A percentile compares a stretch with the other conserved stretches of the same genome.
Evolutionary conservation across 768 basidiomycete genomes (phyloP).

Genomic region (Mycena vitilis): DNA sequence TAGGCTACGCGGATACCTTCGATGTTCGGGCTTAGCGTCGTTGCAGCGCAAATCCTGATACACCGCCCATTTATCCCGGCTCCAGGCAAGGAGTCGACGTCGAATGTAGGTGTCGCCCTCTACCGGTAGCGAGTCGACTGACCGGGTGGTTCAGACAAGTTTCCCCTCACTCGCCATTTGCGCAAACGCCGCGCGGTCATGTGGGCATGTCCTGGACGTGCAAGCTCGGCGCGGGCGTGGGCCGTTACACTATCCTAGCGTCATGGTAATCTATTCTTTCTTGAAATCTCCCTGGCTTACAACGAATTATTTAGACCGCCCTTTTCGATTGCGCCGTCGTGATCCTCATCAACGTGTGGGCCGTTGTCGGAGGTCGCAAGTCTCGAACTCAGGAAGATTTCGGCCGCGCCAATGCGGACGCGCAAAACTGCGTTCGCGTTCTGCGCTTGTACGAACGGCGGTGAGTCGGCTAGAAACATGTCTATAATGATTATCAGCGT

Average conservation of each 20-base stretch:
- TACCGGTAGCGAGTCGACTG: neutral
- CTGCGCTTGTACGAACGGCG: conserved; percentile 16
- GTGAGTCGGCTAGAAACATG: neutral
- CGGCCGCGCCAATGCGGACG: conserved; percentile 49
- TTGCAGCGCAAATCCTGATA: conserved; percentile 24
- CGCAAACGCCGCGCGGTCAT: conserved; percentile 57
- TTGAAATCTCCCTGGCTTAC: neutral
- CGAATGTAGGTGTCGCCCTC: neutral
- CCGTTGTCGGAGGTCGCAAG: conserved; percentile 43
- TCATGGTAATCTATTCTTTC: conserved; percentile 20
- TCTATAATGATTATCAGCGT: neutral
- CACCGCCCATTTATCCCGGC: conserved; percentile 28
- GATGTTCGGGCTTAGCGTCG: neutral
- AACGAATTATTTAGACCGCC: conserved; percentile 27
- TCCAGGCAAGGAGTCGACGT: conserved; percentile 2
- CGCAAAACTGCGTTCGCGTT: conserved; percentile 51
- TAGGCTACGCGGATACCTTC: neutral
- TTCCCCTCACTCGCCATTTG: conserved; percentile 16
- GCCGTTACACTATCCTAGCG: neutral
- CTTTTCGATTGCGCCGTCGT: conserved; percentile 53
- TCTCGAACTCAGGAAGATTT: conserved; percentile 38
- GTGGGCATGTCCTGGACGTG: conserved; percentile 59
- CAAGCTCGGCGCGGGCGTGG: conserved; percentile 44
- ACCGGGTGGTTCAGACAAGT: conserved; percentile 58
- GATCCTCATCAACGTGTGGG: conserved; percentile 57